phyloP scores from a whole-genome alignment of 805 yeast genomes.

The Jamesozyma gamospora region DNA sequence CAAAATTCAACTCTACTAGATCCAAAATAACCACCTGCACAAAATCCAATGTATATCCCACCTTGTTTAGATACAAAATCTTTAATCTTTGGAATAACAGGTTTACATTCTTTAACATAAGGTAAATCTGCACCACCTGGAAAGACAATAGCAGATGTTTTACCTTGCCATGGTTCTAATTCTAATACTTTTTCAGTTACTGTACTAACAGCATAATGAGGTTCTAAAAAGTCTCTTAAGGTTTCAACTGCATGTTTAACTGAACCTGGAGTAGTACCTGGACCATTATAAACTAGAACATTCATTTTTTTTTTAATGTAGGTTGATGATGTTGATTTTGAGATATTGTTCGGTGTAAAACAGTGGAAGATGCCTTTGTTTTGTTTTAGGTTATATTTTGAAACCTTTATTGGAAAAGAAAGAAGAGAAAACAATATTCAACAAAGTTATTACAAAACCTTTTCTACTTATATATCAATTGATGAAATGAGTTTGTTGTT shows the following conservation, averaged over 20 bases:
- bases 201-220: slow-evolving; percentile 76
- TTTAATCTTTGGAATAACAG: slow-evolving; percentile 54
- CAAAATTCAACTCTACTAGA: slow-evolving; percentile 74
- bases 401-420: too few relatives aligned
- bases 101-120: slow-evolving; percentile 61
- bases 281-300: slow-evolving; percentile 59
- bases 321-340: background rate
- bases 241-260: slow-evolving; percentile 78
- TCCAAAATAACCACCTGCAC: slow-evolving; percentile 93
- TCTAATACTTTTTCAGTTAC: slow-evolving; percentile 52
- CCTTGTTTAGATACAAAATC: slow-evolving; percentile 61
- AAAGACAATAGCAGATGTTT: slow-evolving; percentile 68
- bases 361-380: background rate
- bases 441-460: too few relatives aligned
- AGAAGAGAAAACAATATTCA: too few relatives aligned
- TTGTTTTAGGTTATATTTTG: too few relatives aligned
- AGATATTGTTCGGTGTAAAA: background rate
- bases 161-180: slow-evolving; percentile 81
- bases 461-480: too few relatives aligned
- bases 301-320: slow-evolving; percentile 42
- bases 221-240: slow-evolving; percentile 64
- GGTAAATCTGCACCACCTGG: slow-evolving; percentile 99
- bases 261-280: slow-evolving; percentile 81
- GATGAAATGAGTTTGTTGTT: too few relatives aligned
- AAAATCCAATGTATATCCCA: slow-evolving; percentile 77